phyloP scores from a whole-genome alignment of 495 filamentous ascomycete genomes.

The Lineolata rhizophorae region DNA sequence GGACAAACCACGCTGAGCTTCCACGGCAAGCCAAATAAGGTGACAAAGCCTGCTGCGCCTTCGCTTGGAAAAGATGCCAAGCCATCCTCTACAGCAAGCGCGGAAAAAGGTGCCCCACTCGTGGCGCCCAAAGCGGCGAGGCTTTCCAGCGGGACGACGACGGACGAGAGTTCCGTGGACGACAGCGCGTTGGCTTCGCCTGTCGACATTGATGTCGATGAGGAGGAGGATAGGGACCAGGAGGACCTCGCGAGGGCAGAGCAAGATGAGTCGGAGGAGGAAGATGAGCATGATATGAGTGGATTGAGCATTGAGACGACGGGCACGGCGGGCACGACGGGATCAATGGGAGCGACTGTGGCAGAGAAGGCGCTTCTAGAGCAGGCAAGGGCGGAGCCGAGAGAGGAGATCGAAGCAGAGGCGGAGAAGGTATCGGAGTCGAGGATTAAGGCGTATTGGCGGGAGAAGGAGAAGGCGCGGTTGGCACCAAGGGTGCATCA shows the following conservation, averaged over 20 bases:
- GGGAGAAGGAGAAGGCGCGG: conserved; percentile 35
- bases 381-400: conserved; percentile 16
- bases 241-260: no score
- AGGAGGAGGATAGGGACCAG: neutral
- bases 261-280: no score
- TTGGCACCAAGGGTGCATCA: conserved; percentile 47
- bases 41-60: conserved; percentile 44
- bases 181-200: neutral
- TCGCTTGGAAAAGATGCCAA: conserved; percentile 12
- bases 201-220: neutral
- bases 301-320: no score
- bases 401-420: conserved; percentile 30
- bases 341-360: no score
- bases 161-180: neutral
- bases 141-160: no score
- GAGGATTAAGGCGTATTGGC: conserved; percentile 55
- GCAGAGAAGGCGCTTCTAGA: conserved; percentile 8
- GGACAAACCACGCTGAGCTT: conserved; percentile 60
- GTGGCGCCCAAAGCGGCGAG: no score
- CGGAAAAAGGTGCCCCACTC: no score
- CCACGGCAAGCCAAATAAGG: conserved; percentile 35
- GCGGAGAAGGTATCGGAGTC: conserved; percentile 38
- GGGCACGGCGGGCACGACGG: no score
- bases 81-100: no score
- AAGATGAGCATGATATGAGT: no score